phyloP scores from a whole-genome alignment of 805 yeast species.

The Brettanomyces custersianus region DNA sequence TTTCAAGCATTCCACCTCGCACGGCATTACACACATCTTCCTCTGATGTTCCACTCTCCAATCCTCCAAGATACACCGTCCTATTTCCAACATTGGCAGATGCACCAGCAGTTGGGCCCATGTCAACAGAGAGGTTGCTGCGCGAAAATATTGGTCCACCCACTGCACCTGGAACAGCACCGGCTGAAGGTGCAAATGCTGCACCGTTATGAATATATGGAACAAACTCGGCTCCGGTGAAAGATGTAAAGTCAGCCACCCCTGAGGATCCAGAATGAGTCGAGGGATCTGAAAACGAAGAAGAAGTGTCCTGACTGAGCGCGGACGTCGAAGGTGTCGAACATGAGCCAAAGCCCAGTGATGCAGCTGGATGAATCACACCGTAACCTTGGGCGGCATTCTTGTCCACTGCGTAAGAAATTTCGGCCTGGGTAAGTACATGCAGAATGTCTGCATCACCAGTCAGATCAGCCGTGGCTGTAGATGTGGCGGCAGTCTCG shows the following conservation, averaged over 20 bases:
- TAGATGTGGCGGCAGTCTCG: not conserved
- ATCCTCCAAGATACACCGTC: slow-evolving; percentile 60
- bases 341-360: no score
- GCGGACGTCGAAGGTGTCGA: not conserved
- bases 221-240: not conserved
- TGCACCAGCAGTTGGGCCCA: not conserved
- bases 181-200: not conserved
- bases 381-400: not conserved
- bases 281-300: not conserved
- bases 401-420: no score
- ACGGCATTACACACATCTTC: slow-evolving; percentile 73
- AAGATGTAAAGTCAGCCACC: no score
- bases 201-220: not conserved
- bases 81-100: slow-evolving; percentile 43
- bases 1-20: slow-evolving; percentile 69
- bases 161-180: not conserved
- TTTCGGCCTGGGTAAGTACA: no score
- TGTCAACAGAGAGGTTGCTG: not conserved
- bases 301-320: not conserved
- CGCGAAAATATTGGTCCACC: not conserved
- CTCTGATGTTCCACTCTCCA: slow-evolving; percentile 53
- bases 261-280: not conserved
- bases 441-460: no score
- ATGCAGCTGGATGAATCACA: no score
- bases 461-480: not conserved